Evolutionary conservation across 2,329 filamentous ascomycete genomes (phyloP).

Genomic region (Pseudopithomyces chartarum): DNA sequence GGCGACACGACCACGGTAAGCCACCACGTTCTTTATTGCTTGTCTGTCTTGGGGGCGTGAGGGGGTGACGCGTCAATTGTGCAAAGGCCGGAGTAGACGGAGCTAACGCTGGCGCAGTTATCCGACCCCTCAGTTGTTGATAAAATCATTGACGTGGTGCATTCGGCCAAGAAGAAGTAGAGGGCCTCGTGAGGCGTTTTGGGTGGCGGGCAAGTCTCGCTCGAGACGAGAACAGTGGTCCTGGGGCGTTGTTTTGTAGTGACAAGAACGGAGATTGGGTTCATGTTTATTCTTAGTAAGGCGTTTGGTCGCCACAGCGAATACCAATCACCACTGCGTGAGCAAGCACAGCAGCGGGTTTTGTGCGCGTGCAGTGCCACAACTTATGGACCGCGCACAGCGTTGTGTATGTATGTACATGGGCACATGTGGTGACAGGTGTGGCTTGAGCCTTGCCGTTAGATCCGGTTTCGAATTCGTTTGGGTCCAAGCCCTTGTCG

Average conservation of each 20-base stretch:
- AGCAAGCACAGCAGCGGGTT: not conserved
- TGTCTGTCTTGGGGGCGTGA: not conserved
- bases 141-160: conserved; percentile 84
- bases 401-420: not conserved
- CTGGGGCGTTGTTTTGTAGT: too few species aligned
- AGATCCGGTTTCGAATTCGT: conserved; percentile 3
- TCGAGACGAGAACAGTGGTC: not conserved
- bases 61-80: conserved; percentile 36
- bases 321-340: not conserved
- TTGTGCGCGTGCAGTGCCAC: not conserved
- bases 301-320: not conserved
- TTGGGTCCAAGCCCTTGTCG: conserved; percentile 20
- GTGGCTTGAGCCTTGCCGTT: conserved; percentile 3
- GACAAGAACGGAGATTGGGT: not conserved
- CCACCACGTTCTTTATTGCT: conserved; percentile 22
- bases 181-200: not conserved
- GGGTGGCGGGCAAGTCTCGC: conserved; percentile 8
- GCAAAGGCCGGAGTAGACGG: conserved; percentile 7
- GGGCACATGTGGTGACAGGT: not conserved
- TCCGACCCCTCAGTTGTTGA: conserved; percentile 88
- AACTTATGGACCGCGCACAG: not conserved
- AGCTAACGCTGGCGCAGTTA: conserved; percentile 60
- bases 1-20: conserved; percentile 90
- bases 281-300: not conserved
- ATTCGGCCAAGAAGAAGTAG: conserved; percentile 56